A percentile compares a stretch with the other conserved stretches of the same genome.
Conservation (phyloP, 352 stramenopile species). For the Plasmopara viticola region DNA sequence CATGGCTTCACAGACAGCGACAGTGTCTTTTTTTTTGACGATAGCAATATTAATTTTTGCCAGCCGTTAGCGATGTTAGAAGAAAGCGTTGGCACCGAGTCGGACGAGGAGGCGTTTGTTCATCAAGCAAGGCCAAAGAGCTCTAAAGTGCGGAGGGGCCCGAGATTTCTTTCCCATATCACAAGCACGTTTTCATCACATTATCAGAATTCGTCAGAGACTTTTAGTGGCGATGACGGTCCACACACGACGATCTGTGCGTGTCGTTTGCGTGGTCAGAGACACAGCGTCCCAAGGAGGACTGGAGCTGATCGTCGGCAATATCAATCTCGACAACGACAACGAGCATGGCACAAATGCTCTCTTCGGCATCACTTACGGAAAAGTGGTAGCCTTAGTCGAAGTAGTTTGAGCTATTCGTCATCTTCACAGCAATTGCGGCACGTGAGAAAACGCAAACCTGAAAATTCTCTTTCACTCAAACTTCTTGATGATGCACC, state of each 20-base stretch:
- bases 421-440: conserved; percentile 16
- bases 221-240: not conserved
- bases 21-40: conserved; percentile 50
- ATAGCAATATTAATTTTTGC: conserved; percentile 33
- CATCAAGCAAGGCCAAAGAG: conserved; percentile 8
- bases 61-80: conserved; percentile 39
- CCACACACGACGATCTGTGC: conserved; percentile 8
- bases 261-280: conserved; percentile 18
- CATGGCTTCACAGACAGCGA: conserved; percentile 28
- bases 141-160: conserved; percentile 1
- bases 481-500: conserved; percentile 27
- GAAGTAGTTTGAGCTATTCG: conserved; percentile 1
- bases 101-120: conserved; percentile 16
- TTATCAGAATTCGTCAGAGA: conserved; percentile 3
- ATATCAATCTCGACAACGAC: not conserved
- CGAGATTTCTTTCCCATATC: conserved; percentile 22
- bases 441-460: conserved; percentile 9
- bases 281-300: conserved; percentile 7
- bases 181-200: conserved; percentile 21
- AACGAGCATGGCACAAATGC: conserved; percentile 7
- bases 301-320: conserved; percentile 1
- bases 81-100: conserved; percentile 17
- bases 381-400: conserved; percentile 17
- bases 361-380: conserved; percentile 4
- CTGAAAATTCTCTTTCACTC: conserved; percentile 14